A percentile compares a stretch with the other conserved stretches of the same genome.
phyloP scores from a whole-genome alignment of 768 basidiomycete genomes.

The Termitomyces eurrhizus region DNA sequence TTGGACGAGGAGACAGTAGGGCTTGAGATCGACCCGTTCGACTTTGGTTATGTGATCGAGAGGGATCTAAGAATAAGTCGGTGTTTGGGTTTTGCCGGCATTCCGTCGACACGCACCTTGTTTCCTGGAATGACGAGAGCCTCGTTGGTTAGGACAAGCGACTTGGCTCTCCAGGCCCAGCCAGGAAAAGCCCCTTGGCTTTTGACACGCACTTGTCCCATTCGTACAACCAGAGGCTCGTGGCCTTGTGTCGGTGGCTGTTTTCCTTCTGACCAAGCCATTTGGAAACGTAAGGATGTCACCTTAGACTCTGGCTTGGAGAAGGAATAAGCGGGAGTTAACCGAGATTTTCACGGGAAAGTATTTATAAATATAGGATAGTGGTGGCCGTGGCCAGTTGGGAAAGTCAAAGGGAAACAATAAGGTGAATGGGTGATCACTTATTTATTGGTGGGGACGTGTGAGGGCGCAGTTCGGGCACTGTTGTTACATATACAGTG shows the following conservation, averaged over 20 bases:
- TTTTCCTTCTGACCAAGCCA: background rate
- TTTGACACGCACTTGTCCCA: slow-evolving; percentile 16
- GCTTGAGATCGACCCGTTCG: slow-evolving; percentile 35
- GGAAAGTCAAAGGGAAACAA: background rate
- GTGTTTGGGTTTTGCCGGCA: background rate
- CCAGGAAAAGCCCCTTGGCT: slow-evolving; percentile 14
- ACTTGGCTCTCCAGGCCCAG: slow-evolving; percentile 18
- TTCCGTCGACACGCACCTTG: slow-evolving; percentile 11
- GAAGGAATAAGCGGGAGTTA: background rate
- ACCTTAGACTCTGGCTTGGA: background rate
- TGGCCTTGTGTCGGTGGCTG: background rate
- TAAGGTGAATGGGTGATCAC: background rate
- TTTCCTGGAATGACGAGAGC: slow-evolving; percentile 16
- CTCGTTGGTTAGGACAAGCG: slow-evolving; percentile 18
- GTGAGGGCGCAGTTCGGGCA: background rate
- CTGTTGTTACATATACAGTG: slow-evolving; percentile 14
- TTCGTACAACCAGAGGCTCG: slow-evolving; percentile 10
- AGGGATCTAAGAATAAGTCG: slow-evolving; percentile 17
- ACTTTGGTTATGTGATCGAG: slow-evolving; percentile 33
- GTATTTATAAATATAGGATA: slow-evolving; percentile 1
- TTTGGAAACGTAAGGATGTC: background rate
- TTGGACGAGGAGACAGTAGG: slow-evolving; percentile 32
- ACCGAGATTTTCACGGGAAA: background rate
- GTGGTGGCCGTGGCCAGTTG: background rate
- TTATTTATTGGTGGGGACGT: background rate